A percentile compares a stretch with the other conserved stretches of the same genome.
Evolutionary conservation across 805 yeast genomes (phyloP).

Genomic region (Lachancea cidri): DNA sequence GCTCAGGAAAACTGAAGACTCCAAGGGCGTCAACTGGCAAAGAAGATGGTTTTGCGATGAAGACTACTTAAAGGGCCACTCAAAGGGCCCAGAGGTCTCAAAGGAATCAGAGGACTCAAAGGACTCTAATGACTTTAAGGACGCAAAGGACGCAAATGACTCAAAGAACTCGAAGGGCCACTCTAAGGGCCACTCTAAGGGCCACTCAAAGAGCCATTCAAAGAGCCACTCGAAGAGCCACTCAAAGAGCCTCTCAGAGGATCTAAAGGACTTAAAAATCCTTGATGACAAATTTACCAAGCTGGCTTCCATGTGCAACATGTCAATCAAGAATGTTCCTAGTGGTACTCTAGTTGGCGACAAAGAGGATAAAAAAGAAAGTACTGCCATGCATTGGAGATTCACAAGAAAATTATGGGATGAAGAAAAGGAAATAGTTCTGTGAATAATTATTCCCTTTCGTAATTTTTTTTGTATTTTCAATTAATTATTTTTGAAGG

Average conservation of each 20-base stretch:
- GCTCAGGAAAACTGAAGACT: slow-evolving; percentile 66
- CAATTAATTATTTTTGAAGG: too few species aligned
- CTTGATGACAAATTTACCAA: slow-evolving; percentile 36
- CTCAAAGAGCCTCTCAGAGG: too few species aligned
- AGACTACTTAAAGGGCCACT: slow-evolving; percentile 35
- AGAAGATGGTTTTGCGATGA: slow-evolving; percentile 72
- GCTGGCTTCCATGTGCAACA: slow-evolving; percentile 44
- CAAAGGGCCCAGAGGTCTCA: too few species aligned
- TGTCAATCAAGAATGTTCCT: slow-evolving; percentile 60
- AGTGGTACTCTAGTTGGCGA: slow-evolving; percentile 57
- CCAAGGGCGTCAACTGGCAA: slow-evolving; percentile 61
- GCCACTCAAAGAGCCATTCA: too few species aligned
- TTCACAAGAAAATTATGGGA: slow-evolving; percentile 50
- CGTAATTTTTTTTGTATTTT: not conserved
- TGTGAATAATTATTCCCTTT: slow-evolving; percentile 20
- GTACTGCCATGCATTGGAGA: slow-evolving; percentile 63
- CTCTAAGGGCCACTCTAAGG: too few species aligned
- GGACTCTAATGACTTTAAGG: too few species aligned
- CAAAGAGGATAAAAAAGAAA: slow-evolving; percentile 44
- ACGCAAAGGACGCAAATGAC: too few species aligned
- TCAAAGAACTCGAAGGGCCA: too few species aligned
- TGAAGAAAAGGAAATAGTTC: slow-evolving; percentile 51
- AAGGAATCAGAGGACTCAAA: too few species aligned
- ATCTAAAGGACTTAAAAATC: too few species aligned
- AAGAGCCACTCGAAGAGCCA: too few species aligned